A percentile compares a stretch with the other conserved stretches of the same genome.
These are phyloP conservation scores for Didymella arachidicola DNA, from an alignment of 2,329 filamentous ascomycete species.

Conservation along the genomic window DNA sequence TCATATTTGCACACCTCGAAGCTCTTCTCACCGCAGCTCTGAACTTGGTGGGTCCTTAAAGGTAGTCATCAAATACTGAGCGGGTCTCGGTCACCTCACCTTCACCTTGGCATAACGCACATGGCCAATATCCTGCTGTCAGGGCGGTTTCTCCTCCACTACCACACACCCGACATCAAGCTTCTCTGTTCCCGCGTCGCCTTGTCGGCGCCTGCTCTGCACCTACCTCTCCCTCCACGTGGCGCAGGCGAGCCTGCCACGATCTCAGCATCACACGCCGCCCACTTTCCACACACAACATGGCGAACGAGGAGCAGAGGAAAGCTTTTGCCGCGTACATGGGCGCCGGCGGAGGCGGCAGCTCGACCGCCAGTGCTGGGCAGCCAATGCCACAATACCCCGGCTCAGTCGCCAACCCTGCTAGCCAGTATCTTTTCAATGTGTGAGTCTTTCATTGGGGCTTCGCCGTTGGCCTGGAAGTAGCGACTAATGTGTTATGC, in stretches of 20 bases:
- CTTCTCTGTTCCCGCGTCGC: background rate
- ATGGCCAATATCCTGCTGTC: background rate
- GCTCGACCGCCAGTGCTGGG: conserved; percentile 18
- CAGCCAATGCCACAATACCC: conserved; percentile 32
- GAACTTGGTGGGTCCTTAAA: background rate
- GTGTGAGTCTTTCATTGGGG: conserved; percentile 33
- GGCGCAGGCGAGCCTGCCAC: conserved; percentile 23
- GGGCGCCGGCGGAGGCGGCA: conserved; percentile 27
- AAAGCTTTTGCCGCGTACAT: conserved; percentile 44
- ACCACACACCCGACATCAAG: background rate
- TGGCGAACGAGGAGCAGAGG: conserved; percentile 43
- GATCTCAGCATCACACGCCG: conserved; percentile 9
- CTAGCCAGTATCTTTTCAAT: conserved; percentile 35
- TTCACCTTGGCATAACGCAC: conserved; percentile 6
- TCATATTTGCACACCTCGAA: background rate
- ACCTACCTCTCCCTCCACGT: conserved; percentile 13
- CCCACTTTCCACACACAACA: conserved; percentile 29
- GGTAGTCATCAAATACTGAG: background rate
- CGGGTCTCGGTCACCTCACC: conserved; percentile 4
- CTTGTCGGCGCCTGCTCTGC: background rate
- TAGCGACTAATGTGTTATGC: conserved; percentile 18
- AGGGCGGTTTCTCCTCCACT: background rate
- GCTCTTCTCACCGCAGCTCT: background rate
- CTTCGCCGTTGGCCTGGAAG: background rate
- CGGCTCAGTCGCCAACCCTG: conserved; percentile 26